Base-by-base conservation (phyloP, 176 grass and related monocot species). In the Luzula sylvatica region DNA sequence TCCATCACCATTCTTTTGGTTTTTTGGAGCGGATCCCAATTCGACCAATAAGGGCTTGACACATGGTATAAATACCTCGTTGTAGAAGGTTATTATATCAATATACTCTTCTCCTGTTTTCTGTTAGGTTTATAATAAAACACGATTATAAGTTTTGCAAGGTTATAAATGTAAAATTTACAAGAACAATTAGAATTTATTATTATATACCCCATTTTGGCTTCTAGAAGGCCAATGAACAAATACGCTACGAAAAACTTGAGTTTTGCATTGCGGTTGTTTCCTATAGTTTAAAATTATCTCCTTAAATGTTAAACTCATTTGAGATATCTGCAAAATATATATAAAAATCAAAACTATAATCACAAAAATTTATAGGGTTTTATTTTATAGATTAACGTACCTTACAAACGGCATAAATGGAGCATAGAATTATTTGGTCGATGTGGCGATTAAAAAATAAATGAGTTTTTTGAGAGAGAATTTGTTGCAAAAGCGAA, bases 391-490 rank as follows among this genome's bases (percentile, higher is more conserved):
- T 26, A 17, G 46, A 63, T 38, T 20, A 20, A 51, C 42, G 20
- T 74, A 82, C 92, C 92, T 90, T 98, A 23, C 84, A 75, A 67
- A 98, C 78, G 69, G 84, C 92, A 80, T 98, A 98, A 55, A 98
- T 78, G 75, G 84, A 71, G 60, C 92, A 98, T 55, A 98, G 48
- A 66, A 98, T 90, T 45, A 98, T 77, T 52, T 98, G 92, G 47
- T 98, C 92, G 53, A 98, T 90, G 75, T 98, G 85, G 29, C 92
- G 53, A 55, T 90, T 98, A 60, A 98, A 98, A 58, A 98, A 98
- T 22, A 98, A 81, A 30, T 50, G 52, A 65, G 92, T 98, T 26
- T 80, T 75, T 50, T 90, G 85, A 52, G 41, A 81, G 51, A 90
- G 79, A 32, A 98, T 90, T 79, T 78, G 77, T 32, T 98, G 92